These are phyloP conservation scores for Monosporascus sp. DNA, from an alignment of 2,329 filamentous ascomycete species.

Conservation along the genomic window DNA sequence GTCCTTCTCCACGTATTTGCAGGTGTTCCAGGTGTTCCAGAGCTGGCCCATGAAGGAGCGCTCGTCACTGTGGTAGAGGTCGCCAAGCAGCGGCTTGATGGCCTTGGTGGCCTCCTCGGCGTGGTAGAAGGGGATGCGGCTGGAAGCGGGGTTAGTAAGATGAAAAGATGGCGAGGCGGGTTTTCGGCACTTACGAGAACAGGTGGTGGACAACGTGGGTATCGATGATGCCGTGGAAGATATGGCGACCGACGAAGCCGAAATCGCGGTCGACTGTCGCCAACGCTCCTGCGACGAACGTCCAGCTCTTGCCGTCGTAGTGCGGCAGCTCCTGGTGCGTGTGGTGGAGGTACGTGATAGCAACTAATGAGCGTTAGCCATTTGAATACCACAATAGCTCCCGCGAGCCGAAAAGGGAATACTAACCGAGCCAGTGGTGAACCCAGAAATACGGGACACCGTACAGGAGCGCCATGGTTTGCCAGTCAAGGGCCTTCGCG, in stretches of 20 bases:
- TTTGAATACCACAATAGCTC: not conserved
- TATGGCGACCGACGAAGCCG: slow-evolving; percentile 57
- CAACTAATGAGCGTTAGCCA: slow-evolving; percentile 41
- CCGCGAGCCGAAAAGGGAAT: not conserved
- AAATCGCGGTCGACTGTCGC: slow-evolving; percentile 61
- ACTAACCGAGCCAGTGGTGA: slow-evolving; percentile 62
- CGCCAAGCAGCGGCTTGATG: slow-evolving; percentile 41
- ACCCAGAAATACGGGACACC: slow-evolving; percentile 63
- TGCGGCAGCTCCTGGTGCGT: slow-evolving; percentile 54
- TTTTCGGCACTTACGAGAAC: slow-evolving; percentile 32
- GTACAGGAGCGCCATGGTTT: slow-evolving; percentile 55
- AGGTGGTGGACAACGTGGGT: slow-evolving; percentile 52
- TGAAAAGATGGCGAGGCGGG: not conserved
- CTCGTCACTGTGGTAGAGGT: slow-evolving; percentile 36
- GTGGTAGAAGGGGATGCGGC: slow-evolving; percentile 47
- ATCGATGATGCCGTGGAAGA: slow-evolving; percentile 62
- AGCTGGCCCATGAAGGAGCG: slow-evolving; percentile 26
- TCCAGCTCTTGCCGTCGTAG: slow-evolving; percentile 55
- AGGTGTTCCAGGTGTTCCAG: slow-evolving; percentile 26
- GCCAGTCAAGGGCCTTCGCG: slow-evolving; percentile 47
- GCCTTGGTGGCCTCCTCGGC: slow-evolving; percentile 44
- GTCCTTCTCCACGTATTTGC: slow-evolving; percentile 29
- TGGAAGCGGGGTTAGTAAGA: slow-evolving; percentile 5
- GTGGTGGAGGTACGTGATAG: slow-evolving; percentile 72
- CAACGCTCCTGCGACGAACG: slow-evolving; percentile 55